phyloP scores from a whole-genome alignment of 768 basidiomycete species.

The Amanita brunnescens region DNA sequence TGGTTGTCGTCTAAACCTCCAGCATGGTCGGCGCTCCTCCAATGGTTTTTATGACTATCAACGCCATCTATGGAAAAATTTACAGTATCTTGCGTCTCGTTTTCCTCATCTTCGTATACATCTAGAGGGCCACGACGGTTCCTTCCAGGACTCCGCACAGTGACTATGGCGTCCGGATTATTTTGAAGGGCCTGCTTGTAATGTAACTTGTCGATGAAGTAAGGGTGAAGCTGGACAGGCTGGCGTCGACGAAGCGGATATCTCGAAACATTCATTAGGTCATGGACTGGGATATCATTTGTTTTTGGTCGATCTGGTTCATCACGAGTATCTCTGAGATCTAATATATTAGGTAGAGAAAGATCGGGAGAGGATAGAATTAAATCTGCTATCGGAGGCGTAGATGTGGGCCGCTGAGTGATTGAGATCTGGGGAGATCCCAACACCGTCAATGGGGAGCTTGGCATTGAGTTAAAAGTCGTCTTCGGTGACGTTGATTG shows the following conservation, averaged over 20 bases:
- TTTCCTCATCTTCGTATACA: conserved; percentile 22
- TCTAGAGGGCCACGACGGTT: conserved; percentile 19
- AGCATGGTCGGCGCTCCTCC: background rate
- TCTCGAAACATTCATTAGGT: conserved; percentile 18
- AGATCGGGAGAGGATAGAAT: background rate
- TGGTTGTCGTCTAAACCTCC: background rate
- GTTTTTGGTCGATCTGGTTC: conserved; percentile 5
- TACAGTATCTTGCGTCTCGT: conserved; percentile 13
- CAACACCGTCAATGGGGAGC: background rate
- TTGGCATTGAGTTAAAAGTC: background rate
- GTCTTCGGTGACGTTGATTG: background rate
- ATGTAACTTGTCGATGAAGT: conserved; percentile 40
- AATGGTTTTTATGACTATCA: conserved; percentile 5
- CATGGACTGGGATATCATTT: conserved; percentile 3
- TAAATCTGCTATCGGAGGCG: background rate
- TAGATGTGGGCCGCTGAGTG: background rate
- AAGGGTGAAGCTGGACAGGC: conserved; percentile 53
- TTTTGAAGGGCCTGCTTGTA: conserved; percentile 44
- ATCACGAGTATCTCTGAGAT: background rate
- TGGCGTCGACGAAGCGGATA: conserved; percentile 52
- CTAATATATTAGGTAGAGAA: background rate
- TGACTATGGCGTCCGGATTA: conserved; percentile 65
- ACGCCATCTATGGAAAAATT: conserved; percentile 10
- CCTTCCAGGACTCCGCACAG: conserved; percentile 28
- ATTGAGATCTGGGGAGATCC: background rate